Evolutionary conservation across 176 grass and related monocot genomes (phyloP).

Genomic region (Carex scoparia): DNA sequence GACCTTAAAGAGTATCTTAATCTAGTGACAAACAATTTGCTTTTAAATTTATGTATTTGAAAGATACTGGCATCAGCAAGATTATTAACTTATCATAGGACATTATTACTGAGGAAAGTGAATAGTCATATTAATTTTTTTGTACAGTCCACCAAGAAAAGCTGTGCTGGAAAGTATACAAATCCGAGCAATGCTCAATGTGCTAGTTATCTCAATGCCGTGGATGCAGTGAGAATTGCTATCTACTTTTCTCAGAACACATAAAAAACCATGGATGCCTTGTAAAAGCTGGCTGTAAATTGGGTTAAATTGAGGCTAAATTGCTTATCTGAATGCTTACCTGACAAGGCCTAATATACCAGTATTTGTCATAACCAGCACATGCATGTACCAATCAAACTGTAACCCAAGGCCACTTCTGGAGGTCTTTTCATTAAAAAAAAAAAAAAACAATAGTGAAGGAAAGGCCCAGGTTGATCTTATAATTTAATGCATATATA

Average conservation of each 20-base stretch:
- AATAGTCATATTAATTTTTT: background rate
- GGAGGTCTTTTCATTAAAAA: background rate
- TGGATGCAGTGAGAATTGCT: conserved; percentile 25
- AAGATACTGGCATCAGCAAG: background rate
- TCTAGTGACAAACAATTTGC: background rate
- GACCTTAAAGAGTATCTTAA: background rate
- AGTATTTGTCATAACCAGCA: background rate
- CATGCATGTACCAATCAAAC: background rate
- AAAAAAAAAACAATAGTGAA: background rate
- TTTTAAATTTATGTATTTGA: background rate
- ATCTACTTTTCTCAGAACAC: background rate
- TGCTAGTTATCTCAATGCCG: conserved; percentile 28
- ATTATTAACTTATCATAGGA: background rate
- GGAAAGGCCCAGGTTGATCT: background rate
- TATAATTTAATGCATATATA: background rate
- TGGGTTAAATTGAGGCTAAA: background rate
- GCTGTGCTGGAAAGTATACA: conserved; percentile 44
- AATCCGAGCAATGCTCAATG: conserved; percentile 38
- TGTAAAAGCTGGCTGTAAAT: background rate
- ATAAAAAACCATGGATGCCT: background rate
- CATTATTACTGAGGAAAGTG: background rate
- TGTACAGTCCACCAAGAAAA: conserved; percentile 29
- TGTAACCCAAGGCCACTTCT: background rate
- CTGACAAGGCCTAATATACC: background rate
- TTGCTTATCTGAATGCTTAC: background rate